phyloP scores from a whole-genome alignment of 1,139 yeast species.

The Taphrina flavorubra region DNA sequence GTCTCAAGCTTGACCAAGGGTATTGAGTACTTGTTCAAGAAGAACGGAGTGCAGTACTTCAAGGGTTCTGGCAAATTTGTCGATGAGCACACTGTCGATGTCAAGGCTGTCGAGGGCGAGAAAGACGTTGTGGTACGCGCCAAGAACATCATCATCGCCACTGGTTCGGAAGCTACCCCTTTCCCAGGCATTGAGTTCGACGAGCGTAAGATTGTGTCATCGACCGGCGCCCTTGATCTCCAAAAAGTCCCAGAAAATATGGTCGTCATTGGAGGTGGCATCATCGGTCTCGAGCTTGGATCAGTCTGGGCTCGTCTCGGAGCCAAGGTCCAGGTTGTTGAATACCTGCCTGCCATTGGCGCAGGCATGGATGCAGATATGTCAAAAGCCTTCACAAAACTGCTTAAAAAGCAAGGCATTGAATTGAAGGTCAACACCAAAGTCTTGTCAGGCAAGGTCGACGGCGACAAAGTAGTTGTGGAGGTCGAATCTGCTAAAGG shows the following conservation, averaged over 20 bases:
- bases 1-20: slow-evolving; percentile 91
- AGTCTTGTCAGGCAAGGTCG: slow-evolving; percentile 82
- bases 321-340: slow-evolving; percentile 90
- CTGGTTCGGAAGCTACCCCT: slow-evolving; percentile 98
- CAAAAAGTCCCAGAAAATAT: slow-evolving; percentile 89
- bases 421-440: slow-evolving; percentile 92
- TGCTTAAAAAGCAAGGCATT: slow-evolving; percentile 91
- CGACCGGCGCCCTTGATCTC: slow-evolving; percentile 88
- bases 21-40: slow-evolving; percentile 91
- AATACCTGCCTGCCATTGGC: slow-evolving; percentile 82
- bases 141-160: slow-evolving; percentile 90
- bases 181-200: slow-evolving; percentile 98
- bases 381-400: slow-evolving; percentile 84
- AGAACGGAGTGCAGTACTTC: slow-evolving; percentile 90
- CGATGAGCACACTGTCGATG: slow-evolving; percentile 76
- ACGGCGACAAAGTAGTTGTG: slow-evolving; percentile 84
- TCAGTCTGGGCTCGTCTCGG: slow-evolving; percentile 97
- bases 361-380: slow-evolving; percentile 98
- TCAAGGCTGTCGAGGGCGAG: slow-evolving; percentile 85
- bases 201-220: slow-evolving; percentile 94
- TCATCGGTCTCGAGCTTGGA: slow-evolving; percentile 99
- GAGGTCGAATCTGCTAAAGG: slow-evolving; percentile 88
- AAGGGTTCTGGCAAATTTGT: slow-evolving; percentile 92
- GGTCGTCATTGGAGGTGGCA: slow-evolving; percentile 98
- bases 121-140: slow-evolving; percentile 72